Conservation (phyloP, 345 rosid genomes). For the Eucalyptus sideroxylon region DNA sequence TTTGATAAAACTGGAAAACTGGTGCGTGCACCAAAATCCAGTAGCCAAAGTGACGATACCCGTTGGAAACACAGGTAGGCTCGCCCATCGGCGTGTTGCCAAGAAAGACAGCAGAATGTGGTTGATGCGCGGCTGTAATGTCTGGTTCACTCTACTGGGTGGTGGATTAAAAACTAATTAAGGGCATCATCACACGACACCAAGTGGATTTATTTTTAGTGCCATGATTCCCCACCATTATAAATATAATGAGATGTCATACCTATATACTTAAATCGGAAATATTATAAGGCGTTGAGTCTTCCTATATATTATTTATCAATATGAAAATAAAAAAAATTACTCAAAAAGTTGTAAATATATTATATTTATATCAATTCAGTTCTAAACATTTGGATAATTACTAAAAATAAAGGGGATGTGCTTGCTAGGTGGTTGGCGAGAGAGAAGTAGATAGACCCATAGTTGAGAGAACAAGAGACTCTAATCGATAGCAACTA, state of each 20-base stretch:
- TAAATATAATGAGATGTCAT: no score
- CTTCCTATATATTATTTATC: not conserved
- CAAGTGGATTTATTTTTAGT: no score
- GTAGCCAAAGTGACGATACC: not conserved
- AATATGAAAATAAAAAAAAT: not conserved
- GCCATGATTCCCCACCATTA: no score
- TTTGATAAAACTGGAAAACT: not conserved
- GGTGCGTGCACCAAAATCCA: not conserved
- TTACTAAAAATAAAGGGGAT: no score
- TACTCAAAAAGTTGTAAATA: accelerated
- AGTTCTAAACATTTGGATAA: no score
- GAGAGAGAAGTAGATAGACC: no score
- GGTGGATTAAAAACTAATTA: not conserved
- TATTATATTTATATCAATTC: no score
- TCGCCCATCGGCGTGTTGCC: not conserved
- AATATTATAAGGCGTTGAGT: not conserved
- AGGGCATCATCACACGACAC: not conserved
- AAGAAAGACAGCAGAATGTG: not conserved
- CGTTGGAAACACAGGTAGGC: not conserved
- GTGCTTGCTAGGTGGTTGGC: no score
- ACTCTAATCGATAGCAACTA: no score
- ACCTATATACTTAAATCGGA: no score
- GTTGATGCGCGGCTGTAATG: not conserved
- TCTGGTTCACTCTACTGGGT: not conserved
- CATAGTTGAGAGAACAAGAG: no score